phyloP scores from a whole-genome alignment of 345 rosid genomes.

The Eucalyptus curtisii region DNA sequence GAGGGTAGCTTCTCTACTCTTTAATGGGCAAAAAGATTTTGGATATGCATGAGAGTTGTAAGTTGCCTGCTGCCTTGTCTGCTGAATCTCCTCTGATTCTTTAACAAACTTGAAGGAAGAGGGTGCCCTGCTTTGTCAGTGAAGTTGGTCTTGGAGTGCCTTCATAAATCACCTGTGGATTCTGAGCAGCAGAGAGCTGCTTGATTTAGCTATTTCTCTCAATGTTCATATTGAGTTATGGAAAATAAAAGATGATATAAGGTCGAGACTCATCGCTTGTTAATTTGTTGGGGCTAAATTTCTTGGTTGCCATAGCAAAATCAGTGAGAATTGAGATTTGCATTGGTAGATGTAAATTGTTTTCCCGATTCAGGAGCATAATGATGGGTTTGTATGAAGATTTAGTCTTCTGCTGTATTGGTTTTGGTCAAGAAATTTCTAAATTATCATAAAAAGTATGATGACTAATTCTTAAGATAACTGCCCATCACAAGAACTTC shows the following conservation, averaged over 20 bases:
- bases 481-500: not conserved
- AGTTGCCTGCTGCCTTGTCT: not conserved
- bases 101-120: not conserved
- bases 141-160: not conserved
- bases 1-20: not conserved
- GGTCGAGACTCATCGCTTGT: not conserved
- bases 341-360: not conserved
- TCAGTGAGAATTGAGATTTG: not conserved
- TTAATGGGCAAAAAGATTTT: not conserved
- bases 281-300: not conserved
- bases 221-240: not conserved
- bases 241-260: not conserved
- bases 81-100: not conserved
- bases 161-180: not conserved
- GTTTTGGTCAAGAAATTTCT: not conserved
- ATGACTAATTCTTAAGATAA: not conserved
- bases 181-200: not conserved
- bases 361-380: not conserved
- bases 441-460: not conserved
- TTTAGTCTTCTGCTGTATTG: not conserved
- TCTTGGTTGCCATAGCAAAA: not conserved
- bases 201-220: not conserved
- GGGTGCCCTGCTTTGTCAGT: not conserved
- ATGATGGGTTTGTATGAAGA: not conserved
- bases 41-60: not conserved